A percentile compares a stretch with the other conserved stretches of the same genome.
Evolutionary conservation across 345 rosid species (phyloP).

Genomic region (Eucalyptus brandiana): DNA sequence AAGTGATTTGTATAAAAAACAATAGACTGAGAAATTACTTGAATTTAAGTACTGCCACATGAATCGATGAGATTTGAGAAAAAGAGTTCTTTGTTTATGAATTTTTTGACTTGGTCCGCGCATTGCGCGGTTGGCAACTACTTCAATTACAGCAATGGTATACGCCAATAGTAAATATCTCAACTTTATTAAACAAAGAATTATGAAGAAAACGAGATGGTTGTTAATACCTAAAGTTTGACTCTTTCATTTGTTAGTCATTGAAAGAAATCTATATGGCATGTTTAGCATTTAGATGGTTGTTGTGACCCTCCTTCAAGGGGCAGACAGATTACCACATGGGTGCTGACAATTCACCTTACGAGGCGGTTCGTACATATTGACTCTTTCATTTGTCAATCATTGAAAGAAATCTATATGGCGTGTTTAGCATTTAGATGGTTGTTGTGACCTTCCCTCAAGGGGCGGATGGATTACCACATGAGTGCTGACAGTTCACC

Average conservation of each 20-base stretch:
- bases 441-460: not conserved
- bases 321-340: fast-evolving
- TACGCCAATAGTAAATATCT: not conserved
- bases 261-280: not conserved
- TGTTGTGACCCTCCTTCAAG: not conserved
- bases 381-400: no score
- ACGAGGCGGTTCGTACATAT: no score
- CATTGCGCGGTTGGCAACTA: not conserved
- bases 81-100: not conserved
- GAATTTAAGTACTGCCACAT: not conserved
- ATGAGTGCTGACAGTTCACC: not conserved
- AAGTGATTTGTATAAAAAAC: no score
- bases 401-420: no score
- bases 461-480: not conserved
- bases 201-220: no score
- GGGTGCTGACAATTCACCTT: no score
- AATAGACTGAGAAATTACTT: not conserved
- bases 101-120: not conserved
- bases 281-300: not conserved
- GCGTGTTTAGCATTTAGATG: not conserved
- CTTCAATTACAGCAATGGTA: not conserved
- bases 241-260: not conserved
- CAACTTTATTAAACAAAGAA: no score
- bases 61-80: not conserved
- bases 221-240: no score